These are phyloP conservation scores for Turnera subulata DNA, from an alignment of 345 rosid species.

Conservation along the genomic window DNA sequence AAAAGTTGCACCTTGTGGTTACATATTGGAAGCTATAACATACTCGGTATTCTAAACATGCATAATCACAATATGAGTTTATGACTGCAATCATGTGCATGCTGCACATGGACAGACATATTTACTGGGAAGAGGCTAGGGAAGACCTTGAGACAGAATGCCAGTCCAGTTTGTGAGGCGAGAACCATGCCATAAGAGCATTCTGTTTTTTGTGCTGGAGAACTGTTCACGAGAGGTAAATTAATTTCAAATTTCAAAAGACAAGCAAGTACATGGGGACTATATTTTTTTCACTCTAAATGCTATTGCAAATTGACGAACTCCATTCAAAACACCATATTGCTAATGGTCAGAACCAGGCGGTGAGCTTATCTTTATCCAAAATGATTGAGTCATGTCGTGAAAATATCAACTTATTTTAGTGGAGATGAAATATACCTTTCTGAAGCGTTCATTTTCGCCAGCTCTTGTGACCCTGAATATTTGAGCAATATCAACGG, in stretches of 20 bases:
- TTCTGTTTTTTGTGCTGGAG: conserved; percentile 53
- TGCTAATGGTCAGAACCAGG: not conserved
- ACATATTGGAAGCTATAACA: not conserved
- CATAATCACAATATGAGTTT: not conserved
- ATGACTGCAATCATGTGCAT: not conserved
- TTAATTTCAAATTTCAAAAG: conserved; percentile 1
- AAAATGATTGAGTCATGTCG: conserved; percentile 4
- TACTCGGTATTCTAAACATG: not conserved
- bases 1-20: conserved; percentile 15
- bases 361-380: not conserved
- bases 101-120: conserved; percentile 9
- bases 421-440: conserved; percentile 35
- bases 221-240: conserved; percentile 41
- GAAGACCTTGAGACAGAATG: conserved; percentile 84
- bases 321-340: not conserved
- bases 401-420: not conserved
- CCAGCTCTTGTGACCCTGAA: conserved; percentile 56
- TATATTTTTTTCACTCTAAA: not conserved
- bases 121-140: not conserved
- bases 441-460: conserved; percentile 55
- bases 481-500: conserved; percentile 63
- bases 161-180: conserved; percentile 97
- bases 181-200: conserved; percentile 96
- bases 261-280: too few species aligned
- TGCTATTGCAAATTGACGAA: conserved; percentile 4